Base-by-base conservation (phyloP, 495 filamentous ascomycete species). In the Trichoderma gamsii region DNA sequence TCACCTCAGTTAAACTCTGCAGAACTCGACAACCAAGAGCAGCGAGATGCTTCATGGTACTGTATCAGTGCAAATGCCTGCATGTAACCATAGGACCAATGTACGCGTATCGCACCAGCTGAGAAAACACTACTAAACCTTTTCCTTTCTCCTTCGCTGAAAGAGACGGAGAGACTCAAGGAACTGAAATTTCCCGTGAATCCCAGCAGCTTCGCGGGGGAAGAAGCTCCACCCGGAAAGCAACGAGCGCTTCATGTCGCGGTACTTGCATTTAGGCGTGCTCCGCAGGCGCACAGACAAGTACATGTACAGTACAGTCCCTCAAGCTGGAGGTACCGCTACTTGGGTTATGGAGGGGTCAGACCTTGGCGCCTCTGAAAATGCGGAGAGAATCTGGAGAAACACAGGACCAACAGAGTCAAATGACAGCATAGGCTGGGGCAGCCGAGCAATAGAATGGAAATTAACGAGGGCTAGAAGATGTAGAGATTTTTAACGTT, bases 301-400 rank as follows among this genome's bases (percentile, higher is more conserved):
- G 15, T 52, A 21, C n/a, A 18, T 18, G 18, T 23, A 52, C 49
- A 23, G 49, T 52, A 38, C 7, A 38, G 3, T 38, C 35, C 35
- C 2, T 9, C 2, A 38, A 38, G 35, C 7, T 9, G 29, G 4
- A 29, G 35, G 35, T 38, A 38, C 8, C 35, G 2, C 5, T 6
- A 38, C 35, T 5, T 38, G 35, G 35, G 35, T 6, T 0, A 9
- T 3, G 7, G 5, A 9, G 35, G 35, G 35, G 35, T 5, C 35
- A 38, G 49, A 9, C 15, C 21, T 52, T 52, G 49, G 49, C 49
- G 49, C 49, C 18, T 11, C 49, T 5, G 4, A 23, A 52, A 52
- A 52, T 52, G 49, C 49, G 49, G 49, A 52, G 49, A 52, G 21
- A 38, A 52, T 23, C 49, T 52, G 49, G 49, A 52, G 49, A 52